phyloP scores from a whole-genome alignment of 2,329 filamentous ascomycete genomes.

The Ophiosphaerella narmari region DNA sequence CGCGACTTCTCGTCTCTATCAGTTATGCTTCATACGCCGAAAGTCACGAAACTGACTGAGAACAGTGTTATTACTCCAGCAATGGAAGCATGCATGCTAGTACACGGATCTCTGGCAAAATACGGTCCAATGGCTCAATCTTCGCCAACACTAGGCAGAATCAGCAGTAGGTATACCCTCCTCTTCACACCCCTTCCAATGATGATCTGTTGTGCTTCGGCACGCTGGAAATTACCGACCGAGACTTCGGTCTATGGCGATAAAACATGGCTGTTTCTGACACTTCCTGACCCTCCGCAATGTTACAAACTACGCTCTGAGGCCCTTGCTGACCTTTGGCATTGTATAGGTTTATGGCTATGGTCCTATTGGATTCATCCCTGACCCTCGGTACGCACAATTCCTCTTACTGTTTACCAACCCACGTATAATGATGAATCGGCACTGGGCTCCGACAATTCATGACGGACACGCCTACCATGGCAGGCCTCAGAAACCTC shows the following conservation, averaged over 20 bases:
- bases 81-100: background rate
- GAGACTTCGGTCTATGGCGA: conserved; percentile 48
- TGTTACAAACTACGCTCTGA: conserved; percentile 1
- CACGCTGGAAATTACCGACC: conserved; percentile 53
- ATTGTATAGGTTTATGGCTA: conserved; percentile 2
- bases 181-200: conserved; percentile 19
- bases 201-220: conserved; percentile 49
- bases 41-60: no score
- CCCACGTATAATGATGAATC: conserved; percentile 69
- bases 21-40: background rate
- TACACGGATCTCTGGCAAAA: background rate
- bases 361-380: background rate
- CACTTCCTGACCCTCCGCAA: conserved; percentile 19
- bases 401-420: conserved; percentile 13
- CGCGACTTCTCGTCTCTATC: conserved; percentile 13
- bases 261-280: conserved; percentile 51
- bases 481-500: conserved; percentile 99
- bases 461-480: conserved; percentile 86
- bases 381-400: conserved; percentile 29
- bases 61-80: background rate
- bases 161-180: conserved; percentile 6
- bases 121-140: no score
- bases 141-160: background rate
- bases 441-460: conserved; percentile 96
- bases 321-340: conserved; percentile 19